phyloP scores from a whole-genome alignment of 1,284 basidiomycete genomes.

The Apiotrichum veenhuisii region DNA sequence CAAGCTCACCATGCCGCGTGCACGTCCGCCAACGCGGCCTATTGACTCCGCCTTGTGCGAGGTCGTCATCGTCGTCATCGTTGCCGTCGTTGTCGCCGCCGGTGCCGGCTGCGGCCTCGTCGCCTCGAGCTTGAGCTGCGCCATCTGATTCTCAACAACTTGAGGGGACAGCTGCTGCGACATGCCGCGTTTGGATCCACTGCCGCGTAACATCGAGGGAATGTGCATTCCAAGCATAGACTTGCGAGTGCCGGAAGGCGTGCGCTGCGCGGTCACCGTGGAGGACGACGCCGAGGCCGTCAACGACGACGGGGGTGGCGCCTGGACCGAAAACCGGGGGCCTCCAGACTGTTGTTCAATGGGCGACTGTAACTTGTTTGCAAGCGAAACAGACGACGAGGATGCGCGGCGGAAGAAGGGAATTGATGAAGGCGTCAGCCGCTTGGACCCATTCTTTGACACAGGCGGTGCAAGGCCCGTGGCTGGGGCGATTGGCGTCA shows the following conservation, averaged over 20 bases:
- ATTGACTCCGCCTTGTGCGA: conserved; percentile 2
- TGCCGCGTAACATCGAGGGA: conserved; percentile 74
- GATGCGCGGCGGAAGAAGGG: conserved; percentile 93
- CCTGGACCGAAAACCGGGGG: conserved; percentile 16
- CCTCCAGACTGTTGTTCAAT: conserved; percentile 4
- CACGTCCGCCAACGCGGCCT: conserved; percentile 8
- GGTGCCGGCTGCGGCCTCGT: conserved; percentile 46
- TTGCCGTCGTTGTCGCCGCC: conserved; percentile 34
- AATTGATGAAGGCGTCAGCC: conserved; percentile 88
- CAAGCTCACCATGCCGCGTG: conserved; percentile 14
- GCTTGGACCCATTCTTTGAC: conserved; percentile 42
- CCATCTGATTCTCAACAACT: conserved; percentile 13
- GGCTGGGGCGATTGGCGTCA: conserved; percentile 21
- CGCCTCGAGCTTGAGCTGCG: not conserved
- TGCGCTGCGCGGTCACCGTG: conserved; percentile 14
- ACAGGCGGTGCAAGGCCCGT: conserved; percentile 13
- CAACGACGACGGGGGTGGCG: conserved; percentile 4
- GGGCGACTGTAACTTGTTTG: conserved; percentile 20
- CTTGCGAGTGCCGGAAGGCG: conserved; percentile 37
- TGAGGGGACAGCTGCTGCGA: conserved; percentile 9
- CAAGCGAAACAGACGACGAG: conserved; percentile 61
- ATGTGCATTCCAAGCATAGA: conserved; percentile 59
- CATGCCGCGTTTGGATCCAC: conserved; percentile 59
- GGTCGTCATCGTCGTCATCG: too few species aligned
- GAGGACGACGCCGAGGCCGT: conserved; percentile 2